These are phyloP conservation scores for Cruciata laevipes DNA, from an alignment of 257 asterid genomes.

Conservation along the genomic window DNA sequence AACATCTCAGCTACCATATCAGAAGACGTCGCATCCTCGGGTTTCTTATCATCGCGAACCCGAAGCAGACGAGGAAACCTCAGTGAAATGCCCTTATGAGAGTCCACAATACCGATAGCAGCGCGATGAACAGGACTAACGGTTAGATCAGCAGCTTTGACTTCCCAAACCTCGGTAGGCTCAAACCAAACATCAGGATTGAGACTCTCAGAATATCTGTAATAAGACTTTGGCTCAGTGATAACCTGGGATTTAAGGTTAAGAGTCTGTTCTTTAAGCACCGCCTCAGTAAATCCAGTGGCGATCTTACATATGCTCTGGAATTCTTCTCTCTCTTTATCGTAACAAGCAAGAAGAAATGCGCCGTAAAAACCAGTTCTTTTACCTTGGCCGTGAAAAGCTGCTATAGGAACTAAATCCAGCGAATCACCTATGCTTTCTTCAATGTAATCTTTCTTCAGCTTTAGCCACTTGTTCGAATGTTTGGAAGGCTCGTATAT, in stretches of 20 bases:
- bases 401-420: slow-evolving; percentile 95
- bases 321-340: slow-evolving; percentile 69
- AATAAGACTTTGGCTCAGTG: slow-evolving; percentile 77
- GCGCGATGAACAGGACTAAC: slow-evolving; percentile 95
- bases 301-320: slow-evolving; percentile 97
- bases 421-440: slow-evolving; percentile 93
- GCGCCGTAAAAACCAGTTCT: slow-evolving; percentile 92
- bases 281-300: slow-evolving; percentile 85
- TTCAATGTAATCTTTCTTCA: slow-evolving; percentile 95
- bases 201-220: slow-evolving; percentile 60
- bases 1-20: slow-evolving; percentile 91
- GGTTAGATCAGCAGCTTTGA: slow-evolving; percentile 96
- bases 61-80: slow-evolving; percentile 81
- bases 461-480: slow-evolving; percentile 82
- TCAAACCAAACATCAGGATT: slow-evolving; percentile 99
- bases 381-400: slow-evolving; percentile 91
- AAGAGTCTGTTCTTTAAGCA: slow-evolving; percentile 83
- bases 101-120: slow-evolving; percentile 76
- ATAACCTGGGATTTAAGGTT: slow-evolving; percentile 60
- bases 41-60: slow-evolving; percentile 79
- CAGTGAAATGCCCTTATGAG: slow-evolving; percentile 83
- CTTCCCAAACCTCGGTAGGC: slow-evolving; percentile 99
- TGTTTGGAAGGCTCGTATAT: slow-evolving; percentile 92
- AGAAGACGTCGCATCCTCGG: slow-evolving; percentile 80
- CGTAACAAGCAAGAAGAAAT: slow-evolving; percentile 96